Conservation (phyloP, 2,329 filamentous ascomycete species). For the Hawksworthiomyces lignivorus region DNA sequence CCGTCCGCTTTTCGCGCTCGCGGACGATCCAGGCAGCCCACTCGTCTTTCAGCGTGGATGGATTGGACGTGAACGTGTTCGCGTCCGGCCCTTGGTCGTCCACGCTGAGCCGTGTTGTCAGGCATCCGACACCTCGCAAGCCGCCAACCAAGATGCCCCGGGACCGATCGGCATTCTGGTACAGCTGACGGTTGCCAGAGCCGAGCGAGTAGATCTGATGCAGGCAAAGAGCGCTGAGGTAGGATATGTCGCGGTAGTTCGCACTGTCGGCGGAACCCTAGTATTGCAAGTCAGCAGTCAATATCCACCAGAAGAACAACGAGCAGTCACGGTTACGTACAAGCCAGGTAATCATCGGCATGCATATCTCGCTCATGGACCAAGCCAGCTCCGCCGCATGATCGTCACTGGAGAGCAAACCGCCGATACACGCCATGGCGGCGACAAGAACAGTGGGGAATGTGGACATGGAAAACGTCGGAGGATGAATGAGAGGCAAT, state of each 20-base stretch:
- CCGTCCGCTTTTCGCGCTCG: constrained; percentile 20
- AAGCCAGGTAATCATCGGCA: constrained; percentile 22
- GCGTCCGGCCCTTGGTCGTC: not conserved
- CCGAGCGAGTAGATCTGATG: constrained; percentile 26
- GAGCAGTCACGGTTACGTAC: constrained; percentile 10
- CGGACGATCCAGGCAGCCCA: constrained; percentile 20
- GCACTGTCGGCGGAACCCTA: constrained; percentile 19
- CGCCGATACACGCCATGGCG: constrained; percentile 24
- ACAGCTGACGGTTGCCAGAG: constrained; percentile 23
- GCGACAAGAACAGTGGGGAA: constrained; percentile 20
- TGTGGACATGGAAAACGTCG: constrained; percentile 19
- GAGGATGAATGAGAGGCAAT: constrained; percentile 22
- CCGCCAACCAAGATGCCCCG: constrained; percentile 22
- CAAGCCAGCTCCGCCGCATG: constrained; percentile 13
- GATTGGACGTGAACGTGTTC: constrained; percentile 5
- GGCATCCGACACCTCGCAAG: constrained; percentile 21
- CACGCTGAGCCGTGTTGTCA: constrained; percentile 15
- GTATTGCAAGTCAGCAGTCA: not conserved
- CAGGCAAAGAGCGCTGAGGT: constrained; percentile 22
- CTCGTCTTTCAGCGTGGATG: not conserved
- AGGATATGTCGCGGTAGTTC: constrained; percentile 20
- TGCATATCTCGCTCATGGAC: constrained; percentile 20
- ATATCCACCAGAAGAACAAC: not conserved
- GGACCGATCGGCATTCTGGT: constrained; percentile 22
- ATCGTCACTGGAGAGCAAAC: constrained; percentile 15